Conservation (phyloP, 495 filamentous ascomycete genomes). For the Daldinia loculata region DNA sequence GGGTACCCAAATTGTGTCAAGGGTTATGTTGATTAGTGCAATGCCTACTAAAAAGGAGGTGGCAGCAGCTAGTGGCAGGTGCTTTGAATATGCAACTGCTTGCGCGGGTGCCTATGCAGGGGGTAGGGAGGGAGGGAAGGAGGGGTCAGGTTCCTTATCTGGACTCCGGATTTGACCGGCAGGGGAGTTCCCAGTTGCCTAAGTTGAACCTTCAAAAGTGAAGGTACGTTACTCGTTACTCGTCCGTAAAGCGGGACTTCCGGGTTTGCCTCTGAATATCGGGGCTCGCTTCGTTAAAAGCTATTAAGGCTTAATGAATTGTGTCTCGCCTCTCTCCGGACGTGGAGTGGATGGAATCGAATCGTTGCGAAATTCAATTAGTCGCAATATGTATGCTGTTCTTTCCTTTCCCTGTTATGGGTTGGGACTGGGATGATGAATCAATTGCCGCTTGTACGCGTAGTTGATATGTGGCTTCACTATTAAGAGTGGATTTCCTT, state of each 20-base stretch:
- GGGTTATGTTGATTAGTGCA: conserved; percentile 13
- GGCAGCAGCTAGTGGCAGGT: conserved; percentile 35
- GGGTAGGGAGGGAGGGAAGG: conserved; percentile 20
- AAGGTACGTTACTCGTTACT: conserved; percentile 28
- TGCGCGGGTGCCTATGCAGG: conserved; percentile 40
- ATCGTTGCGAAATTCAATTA: conserved; percentile 23
- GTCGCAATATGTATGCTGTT: not conserved
- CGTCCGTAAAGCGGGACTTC: conserved; percentile 27
- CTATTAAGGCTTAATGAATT: conserved; percentile 15
- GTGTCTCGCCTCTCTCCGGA: conserved; percentile 31
- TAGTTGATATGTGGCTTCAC: conserved; percentile 35
- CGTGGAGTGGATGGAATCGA: conserved; percentile 14
- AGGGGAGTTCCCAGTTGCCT: conserved; percentile 13
- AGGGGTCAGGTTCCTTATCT: conserved; percentile 4
- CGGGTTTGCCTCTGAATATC: conserved; percentile 36
- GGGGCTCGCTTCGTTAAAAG: conserved; percentile 21
- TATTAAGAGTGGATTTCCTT: conserved; percentile 21
- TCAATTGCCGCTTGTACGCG: conserved; percentile 22
- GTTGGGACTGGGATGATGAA: not conserved
- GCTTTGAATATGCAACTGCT: conserved; percentile 31
- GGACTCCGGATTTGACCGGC: conserved; percentile 29
- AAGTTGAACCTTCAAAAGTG: not conserved
- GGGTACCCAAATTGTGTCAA: conserved; percentile 18
- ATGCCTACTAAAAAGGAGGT: conserved; percentile 22
- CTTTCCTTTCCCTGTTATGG: not conserved